Evolutionary conservation across 2,329 filamentous ascomycete genomes (phyloP).

Genomic region (Fusarium xylarioides): DNA sequence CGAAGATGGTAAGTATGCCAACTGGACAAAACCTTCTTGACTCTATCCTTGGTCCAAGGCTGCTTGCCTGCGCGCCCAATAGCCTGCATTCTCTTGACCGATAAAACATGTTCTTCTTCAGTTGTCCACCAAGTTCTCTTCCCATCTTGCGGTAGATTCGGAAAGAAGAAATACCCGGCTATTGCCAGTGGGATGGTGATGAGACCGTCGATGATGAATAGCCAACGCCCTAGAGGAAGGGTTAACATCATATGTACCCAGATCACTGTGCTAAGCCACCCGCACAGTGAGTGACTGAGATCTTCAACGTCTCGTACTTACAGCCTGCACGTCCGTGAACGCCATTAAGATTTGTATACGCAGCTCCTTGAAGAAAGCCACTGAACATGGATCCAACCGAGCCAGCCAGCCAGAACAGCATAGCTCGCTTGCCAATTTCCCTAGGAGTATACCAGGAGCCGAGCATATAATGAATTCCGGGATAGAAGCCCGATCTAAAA

Average conservation of each 20-base stretch:
- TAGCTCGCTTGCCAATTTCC: conserved; percentile 34
- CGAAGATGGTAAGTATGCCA: conserved; percentile 32
- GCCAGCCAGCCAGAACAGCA: conserved; percentile 33
- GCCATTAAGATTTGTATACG: conserved; percentile 23
- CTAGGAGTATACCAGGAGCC: conserved; percentile 36
- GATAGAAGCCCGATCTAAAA: conserved; percentile 61
- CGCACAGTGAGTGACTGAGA: rapidly evolving
- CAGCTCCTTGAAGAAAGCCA: conserved; percentile 32
- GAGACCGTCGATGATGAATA: conserved; percentile 49
- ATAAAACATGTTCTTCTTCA: conserved; percentile 36
- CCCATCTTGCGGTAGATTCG: conserved; percentile 38
- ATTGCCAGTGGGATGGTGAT: conserved; percentile 33
- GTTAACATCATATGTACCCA: neutral
- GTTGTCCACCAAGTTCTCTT: conserved; percentile 41
- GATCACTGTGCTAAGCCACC: too few relatives aligned
- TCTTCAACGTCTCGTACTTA: rapidly evolving
- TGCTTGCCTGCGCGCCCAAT: conserved; percentile 28
- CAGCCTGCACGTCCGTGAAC: conserved; percentile 23
- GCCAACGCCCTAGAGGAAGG: conserved; percentile 37
- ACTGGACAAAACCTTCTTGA: conserved; percentile 13
- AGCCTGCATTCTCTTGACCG: conserved; percentile 1
- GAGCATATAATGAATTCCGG: conserved; percentile 41
- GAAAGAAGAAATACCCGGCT: conserved; percentile 43
- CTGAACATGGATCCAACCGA: conserved; percentile 20
- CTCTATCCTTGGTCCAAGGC: conserved; percentile 22